Evolutionary conservation across 2,329 filamentous ascomycete genomes (phyloP), one percentile per base, ranked within the genome.

Genomic region (Chalaropsis ovoidea): DNA sequence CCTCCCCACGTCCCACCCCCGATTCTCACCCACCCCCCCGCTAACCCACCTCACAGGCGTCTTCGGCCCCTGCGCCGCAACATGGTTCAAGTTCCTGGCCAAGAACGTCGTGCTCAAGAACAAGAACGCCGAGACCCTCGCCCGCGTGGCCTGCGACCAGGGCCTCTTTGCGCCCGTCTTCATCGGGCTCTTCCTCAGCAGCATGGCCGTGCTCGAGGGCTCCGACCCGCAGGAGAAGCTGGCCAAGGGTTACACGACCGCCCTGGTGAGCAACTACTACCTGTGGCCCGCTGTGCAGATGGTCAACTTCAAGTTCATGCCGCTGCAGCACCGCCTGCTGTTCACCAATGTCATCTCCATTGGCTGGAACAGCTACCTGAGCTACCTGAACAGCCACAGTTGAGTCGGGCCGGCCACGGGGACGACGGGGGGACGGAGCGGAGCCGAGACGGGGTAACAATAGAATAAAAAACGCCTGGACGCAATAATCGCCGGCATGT

Each of bases 251-350:
- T 96, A 91, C 77, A 75, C 77, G 70, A 80, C 82, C 13, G 88
- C 89, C 41, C 82, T 96, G 72, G 82, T 82, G 74, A 87, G 89
- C 74, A 96, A 96, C 78, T 90, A 90, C 81, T 82, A 90, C 78
- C 76, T 96, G 65, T 96, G 92, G 92, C 92, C 92, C 2, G 79
- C 80, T 69, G 90, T 95, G 65, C 92, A 96, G 78, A 79, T 87
- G 64, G 80, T 87, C 72, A 96, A 96, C 79, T 96, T 96, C 78
- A 87, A 88, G 72, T 82, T 94, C 69, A 83, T 96, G 69, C 92
- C 92, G 61, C 79, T 95, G 69, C 84, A 95, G 73, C 86, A 93
- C 76, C 82, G 91, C 67, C 84, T 96, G 52, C 77, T 96, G 71
- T 86, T 95, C 68, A 92, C 95, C 71, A 96, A 96, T 72, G 75